These are phyloP conservation scores for Lichtheimia ornata DNA, from an alignment of 371 early-diverging fungal species.

Conservation along the genomic window DNA sequence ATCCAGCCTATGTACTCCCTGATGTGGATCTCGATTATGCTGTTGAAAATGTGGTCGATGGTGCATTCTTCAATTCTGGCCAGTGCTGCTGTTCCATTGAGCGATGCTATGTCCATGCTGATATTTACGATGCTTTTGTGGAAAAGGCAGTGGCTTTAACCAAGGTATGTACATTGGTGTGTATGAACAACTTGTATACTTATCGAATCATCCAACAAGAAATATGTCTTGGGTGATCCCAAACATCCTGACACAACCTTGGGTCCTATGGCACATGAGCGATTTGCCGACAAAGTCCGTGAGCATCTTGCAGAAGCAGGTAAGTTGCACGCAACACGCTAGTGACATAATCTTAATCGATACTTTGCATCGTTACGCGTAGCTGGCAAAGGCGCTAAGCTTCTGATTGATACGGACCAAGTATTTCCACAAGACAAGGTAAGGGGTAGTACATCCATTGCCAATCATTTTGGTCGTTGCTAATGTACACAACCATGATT, in stretches of 20 bases:
- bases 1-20: slow-evolving; percentile 81
- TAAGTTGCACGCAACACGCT: slow-evolving; percentile 12
- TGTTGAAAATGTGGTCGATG: slow-evolving; percentile 78
- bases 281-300: slow-evolving; percentile 71
- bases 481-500: neutral
- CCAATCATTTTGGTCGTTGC: neutral
- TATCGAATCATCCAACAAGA: slow-evolving; percentile 18
- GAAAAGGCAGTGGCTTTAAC: slow-evolving; percentile 65
- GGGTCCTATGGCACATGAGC: slow-evolving; percentile 79
- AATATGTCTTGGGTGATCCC: slow-evolving; percentile 69
- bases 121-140: slow-evolving; percentile 75
- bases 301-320: slow-evolving; percentile 73
- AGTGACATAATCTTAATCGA: too few relatives aligned
- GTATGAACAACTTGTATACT: neutral
- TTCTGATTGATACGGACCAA: slow-evolving; percentile 58
- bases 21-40: slow-evolving; percentile 77
- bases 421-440: slow-evolving; percentile 68
- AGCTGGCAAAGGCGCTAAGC: slow-evolving; percentile 70
- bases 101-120: slow-evolving; percentile 81
- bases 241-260: slow-evolving; percentile 65
- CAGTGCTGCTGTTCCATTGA: slow-evolving; percentile 87
- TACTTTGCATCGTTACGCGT: neutral
- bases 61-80: slow-evolving; percentile 85
- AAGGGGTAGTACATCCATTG: slow-evolving; percentile 4
- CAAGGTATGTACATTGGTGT: slow-evolving; percentile 37